A percentile compares a stretch with the other conserved stretches of the same genome.
phyloP scores from a whole-genome alignment of 2,329 filamentous ascomycete genomes.

The Cladosporium sp. region DNA sequence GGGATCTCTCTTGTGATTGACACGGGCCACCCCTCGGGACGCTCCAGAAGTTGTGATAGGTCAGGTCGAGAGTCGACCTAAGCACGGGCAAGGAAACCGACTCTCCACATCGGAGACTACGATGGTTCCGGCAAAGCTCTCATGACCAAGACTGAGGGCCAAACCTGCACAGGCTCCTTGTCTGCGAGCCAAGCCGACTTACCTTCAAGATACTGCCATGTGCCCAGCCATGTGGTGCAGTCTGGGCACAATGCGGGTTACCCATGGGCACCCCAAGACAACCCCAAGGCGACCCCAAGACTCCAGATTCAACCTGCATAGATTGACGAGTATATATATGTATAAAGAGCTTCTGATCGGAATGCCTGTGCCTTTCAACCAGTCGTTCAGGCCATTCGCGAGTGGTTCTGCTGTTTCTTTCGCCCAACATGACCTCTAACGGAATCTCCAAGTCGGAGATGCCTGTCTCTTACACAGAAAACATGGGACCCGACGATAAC shows the following conservation, averaged over 20 bases:
- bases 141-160: slow-evolving; percentile 6
- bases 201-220: slow-evolving; percentile 4
- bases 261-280: slow-evolving; percentile 6
- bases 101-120: not conserved
- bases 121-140: not conserved
- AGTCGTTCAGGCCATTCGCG: not conserved
- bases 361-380: not conserved
- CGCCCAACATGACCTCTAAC: not conserved
- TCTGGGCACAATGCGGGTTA: not conserved
- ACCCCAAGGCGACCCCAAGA: slow-evolving; percentile 8
- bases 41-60: not conserved
- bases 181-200: slow-evolving; percentile 10
- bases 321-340: slow-evolving; percentile 1
- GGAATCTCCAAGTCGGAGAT: slow-evolving; percentile 20
- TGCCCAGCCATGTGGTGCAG: slow-evolving; percentile 5
- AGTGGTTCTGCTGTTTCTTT: not conserved
- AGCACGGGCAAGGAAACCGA: not conserved
- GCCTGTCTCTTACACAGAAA: slow-evolving; percentile 25
- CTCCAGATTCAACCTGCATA: not conserved
- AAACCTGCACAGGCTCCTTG: slow-evolving; percentile 10
- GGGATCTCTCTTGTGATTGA: not conserved
- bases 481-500: slow-evolving; percentile 8
- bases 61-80: not conserved
- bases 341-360: not conserved
- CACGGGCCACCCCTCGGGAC: not conserved